Conservation (phyloP, 2,329 filamentous ascomycete species). For the Celoporthe dispersa region DNA sequence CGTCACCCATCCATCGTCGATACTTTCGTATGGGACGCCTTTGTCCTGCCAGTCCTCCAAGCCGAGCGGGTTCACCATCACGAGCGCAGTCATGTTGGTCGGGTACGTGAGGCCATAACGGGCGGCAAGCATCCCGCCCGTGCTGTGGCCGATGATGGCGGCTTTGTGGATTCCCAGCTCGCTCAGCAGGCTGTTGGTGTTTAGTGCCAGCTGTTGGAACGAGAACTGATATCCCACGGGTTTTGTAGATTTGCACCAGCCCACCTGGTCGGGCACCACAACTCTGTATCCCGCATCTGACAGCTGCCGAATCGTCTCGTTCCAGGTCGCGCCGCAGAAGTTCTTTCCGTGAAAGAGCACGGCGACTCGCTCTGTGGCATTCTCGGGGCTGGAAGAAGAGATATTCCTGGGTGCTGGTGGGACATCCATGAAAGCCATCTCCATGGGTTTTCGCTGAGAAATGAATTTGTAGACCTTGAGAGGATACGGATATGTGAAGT, state of each 20-base stretch:
- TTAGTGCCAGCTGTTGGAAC: slow-evolving; percentile 54
- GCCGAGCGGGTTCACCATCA: slow-evolving; percentile 57
- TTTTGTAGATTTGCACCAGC: slow-evolving; percentile 63
- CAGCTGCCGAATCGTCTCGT: slow-evolving; percentile 49
- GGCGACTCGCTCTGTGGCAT: slow-evolving; percentile 41
- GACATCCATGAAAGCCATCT: slow-evolving; percentile 63
- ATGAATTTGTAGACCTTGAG: slow-evolving; percentile 52
- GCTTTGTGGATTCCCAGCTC: slow-evolving; percentile 31
- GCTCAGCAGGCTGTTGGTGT: slow-evolving; percentile 45
- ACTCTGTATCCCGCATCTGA: slow-evolving; percentile 52
- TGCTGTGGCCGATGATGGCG: slow-evolving; percentile 57
- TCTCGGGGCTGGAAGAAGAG: background rate
- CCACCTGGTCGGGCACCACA: slow-evolving; percentile 58
- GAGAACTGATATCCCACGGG: slow-evolving; percentile 56
- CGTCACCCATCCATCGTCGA: slow-evolving; percentile 44
- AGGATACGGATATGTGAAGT: slow-evolving; percentile 58
- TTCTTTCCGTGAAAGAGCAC: slow-evolving; percentile 60
- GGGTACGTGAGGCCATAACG: slow-evolving; percentile 58
- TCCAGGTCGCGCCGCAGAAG: slow-evolving; percentile 60
- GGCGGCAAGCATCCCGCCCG: slow-evolving; percentile 45
- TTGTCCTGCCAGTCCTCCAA: slow-evolving; percentile 58
- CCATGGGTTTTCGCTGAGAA: slow-evolving; percentile 51
- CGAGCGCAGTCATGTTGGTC: slow-evolving; percentile 45
- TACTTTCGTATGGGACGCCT: slow-evolving; percentile 51
- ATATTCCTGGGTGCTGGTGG: slow-evolving; percentile 40